Evolutionary conservation across 495 filamentous ascomycete species (phyloP).

Genomic region (Collariella sp.): DNA sequence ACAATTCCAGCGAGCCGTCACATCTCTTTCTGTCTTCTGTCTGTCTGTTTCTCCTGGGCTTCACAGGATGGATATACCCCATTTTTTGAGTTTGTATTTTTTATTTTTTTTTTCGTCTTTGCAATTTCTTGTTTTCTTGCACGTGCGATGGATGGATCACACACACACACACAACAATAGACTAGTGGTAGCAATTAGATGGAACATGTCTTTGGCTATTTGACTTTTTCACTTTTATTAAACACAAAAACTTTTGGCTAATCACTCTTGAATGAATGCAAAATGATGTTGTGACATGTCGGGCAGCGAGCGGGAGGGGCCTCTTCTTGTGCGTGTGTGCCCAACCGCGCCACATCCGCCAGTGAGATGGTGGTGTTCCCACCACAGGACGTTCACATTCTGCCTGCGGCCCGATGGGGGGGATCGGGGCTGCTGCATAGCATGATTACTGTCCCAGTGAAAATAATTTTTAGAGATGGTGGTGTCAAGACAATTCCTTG

Average conservation of each 20-base stretch:
- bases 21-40: slow-evolving; percentile 5
- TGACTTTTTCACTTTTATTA: background rate
- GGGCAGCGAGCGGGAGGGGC: no score
- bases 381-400: background rate
- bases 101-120: background rate
- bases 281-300: no score
- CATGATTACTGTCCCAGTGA: no score
- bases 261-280: no score
- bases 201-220: slow-evolving; percentile 8
- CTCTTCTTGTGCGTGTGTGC: background rate
- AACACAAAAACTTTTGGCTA: no score
- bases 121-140: background rate
- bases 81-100: slow-evolving; percentile 6
- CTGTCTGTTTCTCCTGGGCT: slow-evolving; percentile 16
- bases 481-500: no score
- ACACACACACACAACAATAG: no score
- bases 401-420: no score
- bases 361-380: background rate
- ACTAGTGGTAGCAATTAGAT: slow-evolving; percentile 11
- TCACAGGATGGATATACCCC: slow-evolving; percentile 34
- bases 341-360: background rate
- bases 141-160: no score
- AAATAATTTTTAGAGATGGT: no score
- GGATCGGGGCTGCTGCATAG: no score
- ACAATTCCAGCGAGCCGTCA: slow-evolving; percentile 16